Evolutionary conservation across 768 basidiomycete species (phyloP), one percentile per base, ranked within the genome.

Genomic region (Panus rudis): DNA sequence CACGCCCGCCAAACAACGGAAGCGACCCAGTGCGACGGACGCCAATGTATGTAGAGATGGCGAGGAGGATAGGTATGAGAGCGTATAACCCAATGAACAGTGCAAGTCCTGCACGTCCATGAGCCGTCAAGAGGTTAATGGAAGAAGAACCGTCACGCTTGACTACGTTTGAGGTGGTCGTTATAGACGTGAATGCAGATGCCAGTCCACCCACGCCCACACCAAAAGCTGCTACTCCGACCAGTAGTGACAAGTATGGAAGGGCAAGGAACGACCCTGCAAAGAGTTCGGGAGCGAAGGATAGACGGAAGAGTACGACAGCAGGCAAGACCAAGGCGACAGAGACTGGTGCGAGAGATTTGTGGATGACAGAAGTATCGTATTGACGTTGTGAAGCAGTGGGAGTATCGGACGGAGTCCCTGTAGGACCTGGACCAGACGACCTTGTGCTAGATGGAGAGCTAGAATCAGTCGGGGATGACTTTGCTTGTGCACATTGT

Each of bases 41-140:
- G n/a, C n/a, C n/a, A n/a, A 41, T 50, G 20, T 33, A 50, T 14
- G 41, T 42, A 45, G 48, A 71, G 49, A 43, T 14, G 8, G 76
- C 45, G 45, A 58, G 61, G 49, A 67, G 48, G 50, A 66, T 40
- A 26, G 77, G 81, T 14, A 77, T 49, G 31, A 78, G 30, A 24
- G 62, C 66, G 56, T 86, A 89, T 17, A 88, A 62, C 28, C 68
- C 70, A 30, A 76, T 46, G 56, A 83, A 84, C 13, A 90, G 71
- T 14, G 72, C 72, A 32, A 89, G 63, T 25, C 84, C 82, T 1
- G 73, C 79, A 56, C 70, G 67, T 24, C 81, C 76, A 54, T 90
- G 88, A 6, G 60, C 56, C 2, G 87, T 88, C 46, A 63, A 67
- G 34, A 88, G 69, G 46, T 63, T 39, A 13, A 51, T 39, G 32